Percentiles rank a stretch among this genome's conserved stretches.
phyloP scores from a whole-genome alignment of 805 yeast species.

The Brettanomyces custersianus region DNA sequence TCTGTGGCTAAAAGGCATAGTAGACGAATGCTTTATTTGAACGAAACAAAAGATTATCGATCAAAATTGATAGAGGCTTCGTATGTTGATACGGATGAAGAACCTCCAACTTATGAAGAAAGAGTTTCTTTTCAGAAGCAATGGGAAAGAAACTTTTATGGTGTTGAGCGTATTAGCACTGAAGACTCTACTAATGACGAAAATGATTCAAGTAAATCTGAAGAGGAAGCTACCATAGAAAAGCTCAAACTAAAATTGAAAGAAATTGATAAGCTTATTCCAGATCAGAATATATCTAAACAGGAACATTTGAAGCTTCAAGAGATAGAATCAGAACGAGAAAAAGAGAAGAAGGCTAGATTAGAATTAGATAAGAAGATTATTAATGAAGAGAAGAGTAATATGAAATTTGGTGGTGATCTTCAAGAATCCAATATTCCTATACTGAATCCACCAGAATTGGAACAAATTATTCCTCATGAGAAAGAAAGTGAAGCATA shows the following conservation, averaged over 20 bases:
- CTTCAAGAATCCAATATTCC: background rate
- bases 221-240: background rate
- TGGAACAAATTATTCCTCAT: background rate
- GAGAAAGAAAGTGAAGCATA: background rate
- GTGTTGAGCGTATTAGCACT: conserved; percentile 3
- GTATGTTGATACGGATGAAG: conserved; percentile 7
- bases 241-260: conserved; percentile 4
- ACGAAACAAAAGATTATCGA: conserved; percentile 25
- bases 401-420: background rate
- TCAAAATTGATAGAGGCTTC: conserved; percentile 21
- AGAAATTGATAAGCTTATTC: conserved; percentile 1
- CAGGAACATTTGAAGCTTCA: background rate
- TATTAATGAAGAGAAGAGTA: background rate
- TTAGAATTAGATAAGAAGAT: background rate
- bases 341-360: background rate
- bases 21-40: conserved; percentile 22
- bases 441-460: background rate
- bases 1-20: conserved; percentile 20
- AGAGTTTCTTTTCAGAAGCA: conserved; percentile 13
- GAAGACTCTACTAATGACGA: background rate
- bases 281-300: background rate
- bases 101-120: conserved; percentile 13
- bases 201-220: background rate
- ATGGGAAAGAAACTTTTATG: conserved; percentile 15
- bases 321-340: background rate